Evolutionary conservation across 495 filamentous ascomycete genomes (phyloP).

Genomic region (Acidiella bohemica): DNA sequence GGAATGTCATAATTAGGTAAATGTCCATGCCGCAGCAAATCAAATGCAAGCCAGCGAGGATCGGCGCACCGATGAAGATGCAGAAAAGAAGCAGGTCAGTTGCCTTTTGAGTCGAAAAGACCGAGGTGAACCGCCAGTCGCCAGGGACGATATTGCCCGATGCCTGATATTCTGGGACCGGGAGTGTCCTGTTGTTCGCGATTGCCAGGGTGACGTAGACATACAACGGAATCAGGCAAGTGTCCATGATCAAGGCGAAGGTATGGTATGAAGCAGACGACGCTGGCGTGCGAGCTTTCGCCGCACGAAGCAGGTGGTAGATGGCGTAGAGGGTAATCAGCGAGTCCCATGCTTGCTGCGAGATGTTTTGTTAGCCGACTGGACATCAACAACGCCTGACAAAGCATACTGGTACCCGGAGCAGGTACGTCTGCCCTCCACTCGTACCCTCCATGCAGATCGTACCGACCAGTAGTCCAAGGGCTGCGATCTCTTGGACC

Average conservation of each 20-base stretch:
- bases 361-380: not conserved
- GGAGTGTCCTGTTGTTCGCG: conserved; percentile 29
- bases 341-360: conserved; percentile 57
- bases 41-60: conserved; percentile 51
- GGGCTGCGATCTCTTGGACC: conserved; percentile 49
- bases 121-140: conserved; percentile 43
- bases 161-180: conserved; percentile 1
- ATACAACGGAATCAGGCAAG: conserved; percentile 61
- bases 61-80: conserved; percentile 49
- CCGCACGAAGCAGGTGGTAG: conserved; percentile 57
- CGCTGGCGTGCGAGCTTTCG: conserved; percentile 52
- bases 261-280: conserved; percentile 76
- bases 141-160: conserved; percentile 26
- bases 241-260: conserved; percentile 61
- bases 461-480: conserved; percentile 56
- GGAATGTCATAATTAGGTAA: conserved; percentile 62
- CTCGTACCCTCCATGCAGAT: conserved; percentile 58
- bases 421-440: conserved; percentile 52
- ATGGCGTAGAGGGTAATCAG: conserved; percentile 60
- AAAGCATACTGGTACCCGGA: conserved; percentile 57
- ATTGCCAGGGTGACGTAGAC: conserved; percentile 52
- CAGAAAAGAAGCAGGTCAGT: conserved; percentile 43
- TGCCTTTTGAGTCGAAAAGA: conserved; percentile 39
- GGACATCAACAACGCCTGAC: not conserved
- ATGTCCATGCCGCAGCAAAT: conserved; percentile 54